Conservation (phyloP, 2,329 filamentous ascomycete species). For the Curvularia verruculosa region DNA sequence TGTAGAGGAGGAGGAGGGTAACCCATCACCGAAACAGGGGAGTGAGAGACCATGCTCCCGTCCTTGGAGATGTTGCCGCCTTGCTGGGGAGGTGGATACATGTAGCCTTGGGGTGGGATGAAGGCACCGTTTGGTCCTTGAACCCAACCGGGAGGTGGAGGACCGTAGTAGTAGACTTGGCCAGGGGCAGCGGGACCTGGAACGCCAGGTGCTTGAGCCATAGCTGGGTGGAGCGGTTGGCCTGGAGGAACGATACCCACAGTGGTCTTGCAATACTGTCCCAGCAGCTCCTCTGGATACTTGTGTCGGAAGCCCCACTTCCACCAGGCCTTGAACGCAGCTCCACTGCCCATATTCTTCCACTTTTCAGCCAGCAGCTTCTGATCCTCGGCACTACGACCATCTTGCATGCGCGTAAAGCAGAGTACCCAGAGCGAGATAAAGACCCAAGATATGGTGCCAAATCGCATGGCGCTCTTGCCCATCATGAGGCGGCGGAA, state of each 20-base stretch:
- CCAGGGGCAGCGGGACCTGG: conserved; percentile 20
- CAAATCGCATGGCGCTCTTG: conserved; percentile 37
- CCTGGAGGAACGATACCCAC: conserved; percentile 39
- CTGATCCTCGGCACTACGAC: conserved; percentile 39
- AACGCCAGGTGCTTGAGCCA: conserved; percentile 29
- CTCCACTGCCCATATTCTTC: conserved; percentile 34
- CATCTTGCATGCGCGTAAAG: conserved; percentile 42
- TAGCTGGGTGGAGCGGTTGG: conserved; percentile 30
- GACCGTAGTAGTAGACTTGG: conserved; percentile 34
- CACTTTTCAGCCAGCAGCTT: conserved; percentile 38
- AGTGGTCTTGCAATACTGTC: conserved; percentile 37
- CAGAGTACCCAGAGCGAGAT: conserved; percentile 40
- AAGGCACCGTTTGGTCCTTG: conserved; percentile 26
- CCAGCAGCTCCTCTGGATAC: conserved; percentile 40
- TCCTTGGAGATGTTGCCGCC: conserved; percentile 22
- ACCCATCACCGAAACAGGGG: conserved; percentile 11
- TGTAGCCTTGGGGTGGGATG: conserved; percentile 28
- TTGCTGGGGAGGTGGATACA: conserved; percentile 19
- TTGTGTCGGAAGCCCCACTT: conserved; percentile 40
- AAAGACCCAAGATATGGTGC: conserved; percentile 41
- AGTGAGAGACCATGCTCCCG: conserved; percentile 16
- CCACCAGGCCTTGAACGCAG: conserved; percentile 43
- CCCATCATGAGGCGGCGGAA: conserved; percentile 46
- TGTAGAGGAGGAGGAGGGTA: conserved; percentile 1
- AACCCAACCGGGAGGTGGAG: conserved; percentile 30